Base-by-base conservation (phyloP, 495 filamentous ascomycete species). In the Neurospora pannonica region DNA sequence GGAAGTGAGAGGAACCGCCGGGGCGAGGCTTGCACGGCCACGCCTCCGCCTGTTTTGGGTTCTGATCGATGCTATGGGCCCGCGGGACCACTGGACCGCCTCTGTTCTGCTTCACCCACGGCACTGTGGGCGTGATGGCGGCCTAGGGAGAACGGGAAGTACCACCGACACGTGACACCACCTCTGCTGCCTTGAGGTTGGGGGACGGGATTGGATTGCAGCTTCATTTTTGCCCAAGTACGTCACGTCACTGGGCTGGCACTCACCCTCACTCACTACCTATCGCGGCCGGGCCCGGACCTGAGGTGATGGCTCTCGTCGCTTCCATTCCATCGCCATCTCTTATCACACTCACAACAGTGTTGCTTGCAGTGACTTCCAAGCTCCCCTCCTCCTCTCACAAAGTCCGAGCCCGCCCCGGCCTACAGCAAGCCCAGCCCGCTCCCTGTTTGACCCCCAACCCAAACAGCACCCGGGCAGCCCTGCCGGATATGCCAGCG, bases 381-480 rank as follows among this genome's bases (percentile, higher is more conserved):
- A 69, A 71, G 70, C 73, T 74, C 69, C n/a, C 72, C 46, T 42
- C 38, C 60, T 48, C 42, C 24, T 21, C 28, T 72, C 40, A 21
- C 21, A 28, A 17, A 40, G 46, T 28, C 24, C 11, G 48, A 60
- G 21, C 10, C 46, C 46, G n/a, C 19, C 42, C 42, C 42, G 6
- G 42, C 42, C n/a, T 48, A 7, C 4, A 43, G 7, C 19, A 24
- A 28, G 48, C 24, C 48, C 48, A 60, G 54, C 28, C 54, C 54
- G 54, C 54, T 34, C 54, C 28, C 54, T 67, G 54, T 36, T 67
- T 67, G 54, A 34, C 54, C 54, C 28, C 54, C 54, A 62, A 62
- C 54, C 54, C 54, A 62, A 62, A 62, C 54, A 17, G 28, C 54
- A 15, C 24, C 54, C 28, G 54, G 54, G 28, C 54, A 67, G 54